These are phyloP conservation scores for Heliamphora exappendiculata DNA, from an alignment of 148 eudicot genomes.

Conservation along the genomic window DNA sequence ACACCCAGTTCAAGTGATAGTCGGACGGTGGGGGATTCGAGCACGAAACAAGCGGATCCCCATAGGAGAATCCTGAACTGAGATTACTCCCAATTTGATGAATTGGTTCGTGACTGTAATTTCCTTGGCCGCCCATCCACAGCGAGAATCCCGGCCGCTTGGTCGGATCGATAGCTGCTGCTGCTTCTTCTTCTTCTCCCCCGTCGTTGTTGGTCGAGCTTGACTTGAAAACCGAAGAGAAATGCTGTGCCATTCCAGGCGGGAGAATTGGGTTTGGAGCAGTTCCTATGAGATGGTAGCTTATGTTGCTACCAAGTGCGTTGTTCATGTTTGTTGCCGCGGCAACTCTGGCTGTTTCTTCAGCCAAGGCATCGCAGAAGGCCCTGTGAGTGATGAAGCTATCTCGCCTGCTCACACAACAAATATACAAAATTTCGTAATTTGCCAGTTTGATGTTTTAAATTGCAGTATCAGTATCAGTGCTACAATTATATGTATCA, in stretches of 20 bases:
- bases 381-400: conserved; percentile 95
- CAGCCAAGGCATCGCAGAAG: conserved; percentile 90
- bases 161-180: neutral
- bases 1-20: conserved; percentile 28
- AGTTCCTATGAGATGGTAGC: conserved; percentile 46
- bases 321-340: conserved; percentile 55
- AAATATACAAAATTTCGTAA: no score
- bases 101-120: conserved; percentile 16
- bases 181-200: no score
- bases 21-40: conserved; percentile 18
- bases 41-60: conserved; percentile 6
- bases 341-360: conserved; percentile 78
- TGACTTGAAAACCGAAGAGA: conserved; percentile 55
- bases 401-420: conserved; percentile 57
- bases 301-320: conserved; percentile 25
- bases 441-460: no score
- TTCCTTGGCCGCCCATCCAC: conserved; percentile 25
- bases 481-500: neutral
- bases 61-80: neutral
- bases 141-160: conserved; percentile 12
- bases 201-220: conserved; percentile 23
- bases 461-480: neutral
- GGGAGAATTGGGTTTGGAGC: conserved; percentile 26
- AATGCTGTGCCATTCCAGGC: conserved; percentile 39
- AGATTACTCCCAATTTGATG: conserved; percentile 17